Evolutionary conservation across 148 eudicot species (phyloP), one percentile per base, ranked within the genome.

Genomic region (Fagopyrum homotropicum): DNA sequence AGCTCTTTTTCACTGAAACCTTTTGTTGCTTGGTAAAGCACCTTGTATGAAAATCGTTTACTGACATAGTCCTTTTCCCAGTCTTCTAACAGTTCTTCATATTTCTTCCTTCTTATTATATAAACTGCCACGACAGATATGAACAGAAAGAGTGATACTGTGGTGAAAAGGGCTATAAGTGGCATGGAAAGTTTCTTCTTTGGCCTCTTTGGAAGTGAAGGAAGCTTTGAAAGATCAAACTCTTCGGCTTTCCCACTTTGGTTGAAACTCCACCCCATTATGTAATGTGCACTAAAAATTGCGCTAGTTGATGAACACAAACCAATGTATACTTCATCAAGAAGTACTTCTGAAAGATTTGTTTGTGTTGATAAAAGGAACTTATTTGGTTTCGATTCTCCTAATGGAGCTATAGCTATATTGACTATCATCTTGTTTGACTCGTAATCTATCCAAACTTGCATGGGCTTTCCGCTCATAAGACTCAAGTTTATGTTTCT

Each of bases 251-350:
- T 16, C 6, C 77, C 77, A 14, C 10, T 61, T 75, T 26, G 16
- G 64, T 44, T 76, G 46, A 76, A 76, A 72, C 78, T 76, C 78
- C 78, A 76, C 15, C 78, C 78, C n/a, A 76, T 73, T 16, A 76
- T 10, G 17, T 76, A 76, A 4, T 76, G 78, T 29, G 52, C 72
- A 35, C 73, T 76, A 49, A 45, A 12, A 11, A 69, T 4, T 44
- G 30, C 0, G 4, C 73, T 73, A 3, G 78, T 76, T 4, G 78
- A 14, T 2, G 78, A 15, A 17, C 73, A 76, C 51, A 76, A 76
- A 16, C 78, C 77, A 75, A 75, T 48, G 50, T 75, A 75, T 49
- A 75, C 29, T 26, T 71, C 17, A 7, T 75, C 52, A 55, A 75
- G 45, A 56, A 75, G 55, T 6, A 26, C 14, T 4, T 9, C 0